phyloP scores from a whole-genome alignment of 164 flowering plant species.

The Tinospora cordifolia region DNA sequence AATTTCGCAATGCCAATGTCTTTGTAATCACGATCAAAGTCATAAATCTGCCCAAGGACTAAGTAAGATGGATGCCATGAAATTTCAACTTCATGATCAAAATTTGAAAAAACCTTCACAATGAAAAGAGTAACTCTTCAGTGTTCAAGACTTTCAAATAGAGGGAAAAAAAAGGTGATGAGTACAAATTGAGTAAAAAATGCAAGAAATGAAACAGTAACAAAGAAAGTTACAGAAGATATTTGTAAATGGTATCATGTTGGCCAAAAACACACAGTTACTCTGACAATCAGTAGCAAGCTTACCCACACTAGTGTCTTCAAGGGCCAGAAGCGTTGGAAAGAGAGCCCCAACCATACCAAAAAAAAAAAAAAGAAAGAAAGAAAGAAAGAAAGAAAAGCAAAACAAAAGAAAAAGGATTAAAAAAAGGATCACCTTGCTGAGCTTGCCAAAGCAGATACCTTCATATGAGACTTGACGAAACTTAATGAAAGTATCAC shows the following conservation, averaged over 20 bases:
- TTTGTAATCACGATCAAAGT: conserved; percentile 96
- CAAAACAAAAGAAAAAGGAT: too few species aligned
- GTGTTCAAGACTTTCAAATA: neutral
- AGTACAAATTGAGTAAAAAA: neutral
- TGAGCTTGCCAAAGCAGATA: neutral
- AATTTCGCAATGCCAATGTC: conserved; percentile 91
- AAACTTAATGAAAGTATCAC: neutral
- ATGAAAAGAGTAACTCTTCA: neutral
- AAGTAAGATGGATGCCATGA: conserved; percentile 7
- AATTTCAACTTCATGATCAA: neutral
- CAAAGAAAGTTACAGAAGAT: neutral
- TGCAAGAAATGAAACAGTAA: neutral
- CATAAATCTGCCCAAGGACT: conserved; percentile 58
- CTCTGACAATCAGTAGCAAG: too few species aligned
- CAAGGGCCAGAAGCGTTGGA: too few species aligned
- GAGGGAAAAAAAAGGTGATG: neutral
- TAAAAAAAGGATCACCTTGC: neutral
- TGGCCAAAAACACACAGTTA: too few species aligned
- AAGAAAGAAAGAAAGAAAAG: too few species aligned
- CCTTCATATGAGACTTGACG: neutral
- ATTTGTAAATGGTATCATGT: neutral
- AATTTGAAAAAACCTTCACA: neutral
- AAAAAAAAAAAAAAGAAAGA: too few species aligned
- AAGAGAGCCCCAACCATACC: too few species aligned
- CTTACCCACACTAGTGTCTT: too few species aligned